Percentiles rank a stretch among this genome's conserved stretches.
Evolutionary conservation across 108 stramenopile species (phyloP).

Genomic region (Cylindrotheca fusiformis): DNA sequence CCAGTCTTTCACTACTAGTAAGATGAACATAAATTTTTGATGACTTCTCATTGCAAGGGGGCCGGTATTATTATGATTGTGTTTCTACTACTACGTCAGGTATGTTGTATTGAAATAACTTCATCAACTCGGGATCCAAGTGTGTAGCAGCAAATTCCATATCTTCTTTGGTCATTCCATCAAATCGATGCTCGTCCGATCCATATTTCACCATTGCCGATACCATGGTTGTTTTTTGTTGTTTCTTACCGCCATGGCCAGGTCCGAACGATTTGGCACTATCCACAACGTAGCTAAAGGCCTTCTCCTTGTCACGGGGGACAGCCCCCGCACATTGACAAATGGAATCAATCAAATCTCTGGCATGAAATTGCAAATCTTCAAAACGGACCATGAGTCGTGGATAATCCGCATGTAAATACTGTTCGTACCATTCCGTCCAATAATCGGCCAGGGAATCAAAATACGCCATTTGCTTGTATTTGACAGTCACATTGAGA

Average conservation of each 20-base stretch:
- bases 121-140: slow-evolving; percentile 63
- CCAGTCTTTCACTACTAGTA: too few species aligned
- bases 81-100: slow-evolving; percentile 11
- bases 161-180: slow-evolving; percentile 55
- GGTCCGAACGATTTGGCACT: slow-evolving; percentile 50
- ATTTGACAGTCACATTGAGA: slow-evolving; percentile 31
- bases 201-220: slow-evolving; percentile 81
- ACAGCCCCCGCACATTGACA: slow-evolving; percentile 73
- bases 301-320: slow-evolving; percentile 30
- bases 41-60: too few species aligned
- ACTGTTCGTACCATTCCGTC: slow-evolving; percentile 71
- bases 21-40: too few species aligned
- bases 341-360: slow-evolving; percentile 45
- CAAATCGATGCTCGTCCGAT: slow-evolving; percentile 45
- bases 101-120: slow-evolving; percentile 48
- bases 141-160: slow-evolving; percentile 37
- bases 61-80: slow-evolving; percentile 1
- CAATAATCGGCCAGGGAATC: slow-evolving; percentile 61
- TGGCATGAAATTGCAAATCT: slow-evolving; percentile 75
- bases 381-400: slow-evolving; percentile 82
- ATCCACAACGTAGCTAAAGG: slow-evolving; percentile 64
- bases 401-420: slow-evolving; percentile 63
- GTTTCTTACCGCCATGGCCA: slow-evolving; percentile 46
- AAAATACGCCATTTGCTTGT: slow-evolving; percentile 23
- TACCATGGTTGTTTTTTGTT: slow-evolving; percentile 53